Evolutionary conservation across 108 stramenopile genomes (phyloP).

Genomic region (Phaeodactylum tricornutum): DNA sequence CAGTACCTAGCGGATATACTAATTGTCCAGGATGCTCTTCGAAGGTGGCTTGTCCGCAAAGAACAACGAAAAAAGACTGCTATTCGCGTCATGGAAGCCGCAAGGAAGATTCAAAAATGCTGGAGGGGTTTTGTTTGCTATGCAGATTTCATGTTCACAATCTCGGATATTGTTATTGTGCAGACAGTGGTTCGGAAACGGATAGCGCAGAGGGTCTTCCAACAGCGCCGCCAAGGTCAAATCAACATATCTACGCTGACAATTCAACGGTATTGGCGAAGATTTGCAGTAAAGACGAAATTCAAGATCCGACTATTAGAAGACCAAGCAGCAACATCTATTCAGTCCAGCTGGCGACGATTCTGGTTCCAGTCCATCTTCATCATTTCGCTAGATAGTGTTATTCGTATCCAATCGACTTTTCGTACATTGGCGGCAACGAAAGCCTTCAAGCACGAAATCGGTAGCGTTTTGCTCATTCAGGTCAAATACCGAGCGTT

Average conservation of each 20-base stretch:
- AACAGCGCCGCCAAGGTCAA: conserved; percentile 1
- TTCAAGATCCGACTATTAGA: conserved; percentile 4
- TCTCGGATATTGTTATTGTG: conserved; percentile 47
- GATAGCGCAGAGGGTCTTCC: conserved; percentile 6
- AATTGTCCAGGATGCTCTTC: background rate
- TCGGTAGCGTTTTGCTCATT: too few relatives aligned
- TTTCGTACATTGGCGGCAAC: too few relatives aligned
- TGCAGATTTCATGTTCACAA: conserved; percentile 45
- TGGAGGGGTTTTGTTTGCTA: conserved; percentile 59
- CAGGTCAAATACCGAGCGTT: too few relatives aligned
- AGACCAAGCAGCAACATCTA: conserved; percentile 10
- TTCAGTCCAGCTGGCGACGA: conserved; percentile 14
- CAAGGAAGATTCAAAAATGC: conserved; percentile 42
- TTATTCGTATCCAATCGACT: conserved; percentile 16
- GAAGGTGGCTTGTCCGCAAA: background rate
- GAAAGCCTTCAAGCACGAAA: too few relatives aligned
- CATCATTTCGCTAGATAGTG: conserved; percentile 10
- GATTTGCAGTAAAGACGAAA: conserved; percentile 10
- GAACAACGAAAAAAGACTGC: background rate
- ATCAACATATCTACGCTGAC: conserved; percentile 16
- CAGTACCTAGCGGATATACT: conserved; percentile 43
- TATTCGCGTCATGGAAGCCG: conserved; percentile 16
- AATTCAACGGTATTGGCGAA: conserved; percentile 18
- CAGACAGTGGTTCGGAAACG: conserved; percentile 36
- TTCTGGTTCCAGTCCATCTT: conserved; percentile 7